Percentiles rank a stretch among this genome's conserved stretches.
phyloP scores from a whole-genome alignment of 257 asterid species.

The Solanum chilense region DNA sequence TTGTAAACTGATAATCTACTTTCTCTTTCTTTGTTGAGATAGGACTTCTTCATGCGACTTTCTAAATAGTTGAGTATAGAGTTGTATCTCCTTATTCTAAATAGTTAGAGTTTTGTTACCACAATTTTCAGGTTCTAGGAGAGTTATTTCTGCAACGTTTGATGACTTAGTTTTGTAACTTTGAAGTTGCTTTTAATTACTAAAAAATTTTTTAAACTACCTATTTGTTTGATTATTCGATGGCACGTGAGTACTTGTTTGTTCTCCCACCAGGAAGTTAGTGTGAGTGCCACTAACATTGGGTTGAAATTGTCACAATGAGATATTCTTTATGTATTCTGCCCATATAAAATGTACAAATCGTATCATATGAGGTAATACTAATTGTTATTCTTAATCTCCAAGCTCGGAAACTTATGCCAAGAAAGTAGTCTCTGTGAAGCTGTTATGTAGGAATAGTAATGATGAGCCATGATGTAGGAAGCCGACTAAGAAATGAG shows the following conservation, averaged over 20 bases:
- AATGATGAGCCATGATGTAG: no score
- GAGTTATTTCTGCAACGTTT: neutral
- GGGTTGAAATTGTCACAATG: neutral
- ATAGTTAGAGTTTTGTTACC: neutral
- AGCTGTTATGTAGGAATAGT: no score
- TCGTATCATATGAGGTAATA: no score
- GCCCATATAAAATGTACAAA: no score
- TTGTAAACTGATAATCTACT: neutral
- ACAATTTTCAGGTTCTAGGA: neutral
- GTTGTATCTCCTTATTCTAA: neutral
- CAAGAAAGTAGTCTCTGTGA: no score
- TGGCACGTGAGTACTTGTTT: neutral
- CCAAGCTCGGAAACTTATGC: no score
- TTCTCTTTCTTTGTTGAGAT: neutral
- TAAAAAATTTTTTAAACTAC: no score
- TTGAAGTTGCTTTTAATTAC: no score
- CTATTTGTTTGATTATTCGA: neutral
- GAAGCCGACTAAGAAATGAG: no score
- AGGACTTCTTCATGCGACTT: neutral
- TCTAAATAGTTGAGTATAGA: neutral
- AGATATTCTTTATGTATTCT: no score
- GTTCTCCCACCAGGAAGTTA: neutral
- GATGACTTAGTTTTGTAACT: neutral
- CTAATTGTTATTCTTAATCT: no score
- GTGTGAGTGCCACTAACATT: neutral